These are phyloP conservation scores for Cenchrus americanus DNA, from an alignment of 176 grass and related monocot genomes.

Conservation along the genomic window DNA sequence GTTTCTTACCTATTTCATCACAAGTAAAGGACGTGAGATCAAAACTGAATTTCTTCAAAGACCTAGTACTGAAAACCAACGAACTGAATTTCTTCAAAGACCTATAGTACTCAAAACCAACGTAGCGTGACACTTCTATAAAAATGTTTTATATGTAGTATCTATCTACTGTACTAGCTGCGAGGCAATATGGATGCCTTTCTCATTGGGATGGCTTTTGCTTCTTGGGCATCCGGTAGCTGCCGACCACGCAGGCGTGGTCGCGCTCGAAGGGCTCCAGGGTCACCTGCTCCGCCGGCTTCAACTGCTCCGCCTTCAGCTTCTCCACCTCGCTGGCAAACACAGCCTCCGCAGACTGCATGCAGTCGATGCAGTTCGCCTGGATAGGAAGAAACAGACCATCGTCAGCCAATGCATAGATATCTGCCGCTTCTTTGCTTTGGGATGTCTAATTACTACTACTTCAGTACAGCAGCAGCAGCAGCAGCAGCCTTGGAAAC, in stretches of 20 bases:
- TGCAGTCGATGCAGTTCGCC: conserved; percentile 90
- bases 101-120: too few relatives aligned
- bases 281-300: conserved; percentile 80
- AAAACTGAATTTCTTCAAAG: too few relatives aligned
- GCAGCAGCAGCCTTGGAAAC: too few relatives aligned
- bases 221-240: conserved; percentile 81
- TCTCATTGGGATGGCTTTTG: neutral
- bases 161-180: too few relatives aligned
- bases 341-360: conserved; percentile 60
- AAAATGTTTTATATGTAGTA: too few relatives aligned
- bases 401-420: neutral
- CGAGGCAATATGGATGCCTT: too few relatives aligned
- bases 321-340: conserved; percentile 85
- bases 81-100: too few relatives aligned
- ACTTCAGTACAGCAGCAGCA: too few relatives aligned
- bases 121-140: too few relatives aligned
- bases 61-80: too few relatives aligned
- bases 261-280: conserved; percentile 81
- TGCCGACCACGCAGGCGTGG: conserved; percentile 76
- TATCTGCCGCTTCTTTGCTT: neutral
- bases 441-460: neutral
- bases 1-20: too few relatives aligned
- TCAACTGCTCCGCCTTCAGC: conserved; percentile 87
- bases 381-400: neutral
- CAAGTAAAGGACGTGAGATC: too few relatives aligned